Evolutionary conservation across 306 rosid genomes (phyloP).

Genomic region (Rubus idaeus): DNA sequence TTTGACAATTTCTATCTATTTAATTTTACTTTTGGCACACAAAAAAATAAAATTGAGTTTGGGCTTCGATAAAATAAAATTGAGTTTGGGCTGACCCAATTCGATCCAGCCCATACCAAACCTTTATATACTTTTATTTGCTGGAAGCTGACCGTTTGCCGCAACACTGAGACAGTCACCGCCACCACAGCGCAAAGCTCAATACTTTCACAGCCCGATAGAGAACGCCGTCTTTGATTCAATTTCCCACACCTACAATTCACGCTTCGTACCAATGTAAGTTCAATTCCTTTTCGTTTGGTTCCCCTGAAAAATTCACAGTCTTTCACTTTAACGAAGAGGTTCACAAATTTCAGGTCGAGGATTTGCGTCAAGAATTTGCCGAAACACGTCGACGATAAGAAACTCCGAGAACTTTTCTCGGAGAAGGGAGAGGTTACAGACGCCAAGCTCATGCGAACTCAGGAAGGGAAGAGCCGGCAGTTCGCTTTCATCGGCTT

Average conservation of each 20-base stretch:
- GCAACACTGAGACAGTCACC: not conserved
- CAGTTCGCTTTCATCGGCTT: conserved; percentile 82
- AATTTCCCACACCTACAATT: not conserved
- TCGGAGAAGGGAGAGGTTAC: conserved; percentile 83
- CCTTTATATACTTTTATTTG: no score
- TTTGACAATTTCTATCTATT: no score
- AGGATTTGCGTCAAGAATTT: conserved; percentile 83
- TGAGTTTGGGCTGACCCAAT: not conserved
- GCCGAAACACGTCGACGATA: conserved; percentile 59
- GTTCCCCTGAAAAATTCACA: not conserved
- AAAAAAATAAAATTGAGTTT: no score
- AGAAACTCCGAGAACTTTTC: conserved; percentile 56
- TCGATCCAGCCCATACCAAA: not conserved
- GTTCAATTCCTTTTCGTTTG: not conserved
- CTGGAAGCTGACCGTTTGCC: not conserved
- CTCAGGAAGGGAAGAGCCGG: conserved; percentile 72
- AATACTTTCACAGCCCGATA: no score
- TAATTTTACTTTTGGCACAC: no score
- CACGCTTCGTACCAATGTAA: not conserved
- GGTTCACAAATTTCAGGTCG: conserved; percentile 46
- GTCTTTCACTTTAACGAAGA: not conserved
- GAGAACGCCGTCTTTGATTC: not conserved
- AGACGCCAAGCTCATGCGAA: conserved; percentile 77
- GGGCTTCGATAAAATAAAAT: no score
- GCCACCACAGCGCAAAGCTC: not conserved